These are phyloP conservation scores for Talaromyces thailandensis DNA, from an alignment of 495 filamentous ascomycete genomes.

Conservation along the genomic window DNA sequence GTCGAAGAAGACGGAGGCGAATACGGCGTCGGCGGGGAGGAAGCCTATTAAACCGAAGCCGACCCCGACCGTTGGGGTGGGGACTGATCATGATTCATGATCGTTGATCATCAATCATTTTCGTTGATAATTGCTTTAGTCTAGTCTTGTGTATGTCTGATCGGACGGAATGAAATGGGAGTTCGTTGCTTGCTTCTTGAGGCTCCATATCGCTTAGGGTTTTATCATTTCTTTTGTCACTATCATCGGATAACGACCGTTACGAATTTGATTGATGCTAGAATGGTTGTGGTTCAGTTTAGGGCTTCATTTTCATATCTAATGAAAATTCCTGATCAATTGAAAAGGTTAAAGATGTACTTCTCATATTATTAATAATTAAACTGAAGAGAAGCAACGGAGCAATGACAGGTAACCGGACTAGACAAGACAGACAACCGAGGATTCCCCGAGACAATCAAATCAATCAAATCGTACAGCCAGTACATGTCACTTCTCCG, in stretches of 20 bases:
- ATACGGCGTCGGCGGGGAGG: background rate
- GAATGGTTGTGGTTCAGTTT: background rate
- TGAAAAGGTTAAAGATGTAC: too few species aligned
- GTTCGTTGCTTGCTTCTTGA: background rate
- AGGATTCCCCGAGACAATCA: background rate
- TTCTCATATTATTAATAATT: background rate
- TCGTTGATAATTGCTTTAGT: background rate
- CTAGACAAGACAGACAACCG: background rate
- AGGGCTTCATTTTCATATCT: background rate
- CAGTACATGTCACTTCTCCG: background rate
- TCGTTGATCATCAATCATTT: background rate
- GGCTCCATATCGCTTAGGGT: background rate
- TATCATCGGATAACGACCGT: background rate
- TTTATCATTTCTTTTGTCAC: background rate
- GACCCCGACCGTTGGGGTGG: background rate
- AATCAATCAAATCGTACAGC: background rate
- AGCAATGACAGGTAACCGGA: background rate
- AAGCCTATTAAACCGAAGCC: slow-evolving; percentile 9
- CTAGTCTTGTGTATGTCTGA: background rate
- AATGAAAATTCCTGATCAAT: background rate
- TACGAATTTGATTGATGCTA: slow-evolving; percentile 1
- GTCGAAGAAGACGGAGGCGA: background rate
- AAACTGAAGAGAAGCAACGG: background rate
- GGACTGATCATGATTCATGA: background rate
- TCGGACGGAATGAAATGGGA: background rate